Percentiles rank a stretch among this genome's conserved stretches.
These are phyloP conservation scores for Gynostemma pentaphyllum DNA, from an alignment of 306 rosid genomes.

Conservation along the genomic window DNA sequence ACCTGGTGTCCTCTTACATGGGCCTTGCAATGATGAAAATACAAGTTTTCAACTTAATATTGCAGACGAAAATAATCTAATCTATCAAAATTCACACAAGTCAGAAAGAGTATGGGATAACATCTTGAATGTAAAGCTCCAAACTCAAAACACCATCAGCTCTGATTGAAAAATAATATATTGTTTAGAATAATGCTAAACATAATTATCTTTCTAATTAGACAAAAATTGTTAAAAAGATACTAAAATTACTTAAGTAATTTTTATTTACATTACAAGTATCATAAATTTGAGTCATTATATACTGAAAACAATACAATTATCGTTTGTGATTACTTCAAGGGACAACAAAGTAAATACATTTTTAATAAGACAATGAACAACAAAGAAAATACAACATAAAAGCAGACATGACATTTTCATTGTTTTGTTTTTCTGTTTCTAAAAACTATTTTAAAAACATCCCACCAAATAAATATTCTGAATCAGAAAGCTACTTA, in stretches of 20 bases:
- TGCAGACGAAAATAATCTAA: not conserved
- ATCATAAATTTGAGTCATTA: not conserved
- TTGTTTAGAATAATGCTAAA: not conserved
- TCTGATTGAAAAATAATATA: not conserved
- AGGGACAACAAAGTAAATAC: too few relatives aligned
- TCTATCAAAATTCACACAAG: not conserved
- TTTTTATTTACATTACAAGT: not conserved
- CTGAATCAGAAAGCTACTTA: not conserved
- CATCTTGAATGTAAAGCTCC: not conserved
- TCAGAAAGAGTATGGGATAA: not conserved
- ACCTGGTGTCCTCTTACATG: slow-evolving; percentile 93
- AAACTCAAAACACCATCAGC: not conserved
- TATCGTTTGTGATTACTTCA: too few relatives aligned
- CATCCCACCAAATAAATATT: not conserved
- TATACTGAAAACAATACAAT: not conserved
- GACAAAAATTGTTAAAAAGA: not conserved
- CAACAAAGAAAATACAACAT: not conserved
- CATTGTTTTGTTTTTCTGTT: not conserved
- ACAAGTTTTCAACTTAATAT: slow-evolving; percentile 19
- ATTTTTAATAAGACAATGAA: not conserved
- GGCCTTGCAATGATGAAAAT: slow-evolving; percentile 44
- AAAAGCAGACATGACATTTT: not conserved
- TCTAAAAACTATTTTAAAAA: not conserved
- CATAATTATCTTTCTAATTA: not conserved
- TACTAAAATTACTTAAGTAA: not conserved